A percentile compares a stretch with the other conserved stretches of the same genome.
These are phyloP conservation scores for Dactylellina drechsleri DNA, from an alignment of 2,329 filamentous ascomycete species.

Conservation along the genomic window DNA sequence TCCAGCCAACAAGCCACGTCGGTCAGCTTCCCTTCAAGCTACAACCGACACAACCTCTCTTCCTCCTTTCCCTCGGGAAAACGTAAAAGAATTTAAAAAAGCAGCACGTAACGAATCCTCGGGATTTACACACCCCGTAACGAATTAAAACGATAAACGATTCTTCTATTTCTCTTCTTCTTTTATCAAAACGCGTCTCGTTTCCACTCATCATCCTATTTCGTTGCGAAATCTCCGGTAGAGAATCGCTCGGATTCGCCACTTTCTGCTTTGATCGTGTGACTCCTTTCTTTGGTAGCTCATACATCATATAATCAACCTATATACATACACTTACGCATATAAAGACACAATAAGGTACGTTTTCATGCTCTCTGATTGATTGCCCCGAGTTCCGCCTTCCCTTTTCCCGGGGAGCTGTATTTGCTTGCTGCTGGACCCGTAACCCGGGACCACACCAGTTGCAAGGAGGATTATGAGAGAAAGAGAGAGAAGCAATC, in stretches of 20 bases:
- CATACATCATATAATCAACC: conserved; percentile 5
- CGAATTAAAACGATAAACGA: conserved; percentile 1
- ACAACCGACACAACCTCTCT: background rate
- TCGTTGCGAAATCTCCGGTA: conserved; percentile 50
- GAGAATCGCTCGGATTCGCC: conserved; percentile 32
- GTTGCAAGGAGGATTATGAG: too few species aligned
- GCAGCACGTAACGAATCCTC: background rate
- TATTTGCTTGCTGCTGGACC: background rate
- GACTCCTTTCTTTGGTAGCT: conserved; percentile 45
- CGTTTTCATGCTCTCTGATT: background rate
- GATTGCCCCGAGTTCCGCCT: background rate
- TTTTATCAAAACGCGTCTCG: background rate
- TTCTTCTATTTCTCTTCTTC: conserved; percentile 8
- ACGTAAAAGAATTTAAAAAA: background rate
- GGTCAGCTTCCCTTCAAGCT: conserved; percentile 19
- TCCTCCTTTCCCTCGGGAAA: background rate
- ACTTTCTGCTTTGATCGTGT: conserved; percentile 33
- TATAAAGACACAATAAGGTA: background rate
- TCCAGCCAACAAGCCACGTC: background rate
- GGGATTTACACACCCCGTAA: background rate
- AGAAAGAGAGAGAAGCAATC: too few species aligned
- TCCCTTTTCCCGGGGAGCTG: background rate
- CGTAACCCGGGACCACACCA: too few species aligned
- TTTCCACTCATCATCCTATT: background rate
- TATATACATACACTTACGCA: conserved; percentile 15